phyloP scores from a whole-genome alignment of 2,329 filamentous ascomycete species.

The Teratosphaeria epicoccoides region DNA sequence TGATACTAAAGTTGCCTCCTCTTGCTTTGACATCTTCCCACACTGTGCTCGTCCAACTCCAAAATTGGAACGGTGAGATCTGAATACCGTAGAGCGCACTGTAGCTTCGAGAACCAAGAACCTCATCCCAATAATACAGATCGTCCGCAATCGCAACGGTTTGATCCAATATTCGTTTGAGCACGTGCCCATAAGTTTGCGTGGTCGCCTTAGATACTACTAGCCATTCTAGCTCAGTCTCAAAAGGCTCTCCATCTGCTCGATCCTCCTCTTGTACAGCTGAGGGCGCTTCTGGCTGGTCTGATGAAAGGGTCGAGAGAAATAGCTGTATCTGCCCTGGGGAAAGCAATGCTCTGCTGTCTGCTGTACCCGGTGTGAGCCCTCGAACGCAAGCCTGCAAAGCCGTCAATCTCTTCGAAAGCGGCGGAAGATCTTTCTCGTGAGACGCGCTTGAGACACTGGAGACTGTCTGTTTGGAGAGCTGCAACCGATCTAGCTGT shows the following conservation, averaged over 20 bases:
- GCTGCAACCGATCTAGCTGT: constrained; percentile 48
- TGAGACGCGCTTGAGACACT: constrained; percentile 6
- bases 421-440: constrained; percentile 3
- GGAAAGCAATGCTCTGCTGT: constrained; percentile 14
- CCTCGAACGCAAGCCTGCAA: constrained; percentile 22
- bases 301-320: constrained; percentile 12
- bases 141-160: constrained; percentile 77
- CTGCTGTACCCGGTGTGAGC: constrained; percentile 16
- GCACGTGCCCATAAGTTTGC: constrained; percentile 75
- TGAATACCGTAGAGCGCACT: constrained; percentile 78
- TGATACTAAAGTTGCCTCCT: constrained; percentile 15
- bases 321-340: constrained; percentile 8
- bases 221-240: constrained; percentile 80
- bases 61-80: constrained; percentile 67
- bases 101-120: constrained; percentile 66
- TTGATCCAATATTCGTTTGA: constrained; percentile 68
- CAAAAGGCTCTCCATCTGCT: constrained; percentile 38
- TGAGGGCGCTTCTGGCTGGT: constrained; percentile 7
- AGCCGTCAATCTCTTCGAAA: constrained; percentile 20
- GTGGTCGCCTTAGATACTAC: constrained; percentile 81
- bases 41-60: constrained; percentile 59
- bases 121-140: constrained; percentile 91
- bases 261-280: constrained; percentile 4
- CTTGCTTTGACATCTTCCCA: constrained; percentile 48
- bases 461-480: constrained; percentile 26